phyloP scores from a whole-genome alignment of 805 yeast genomes.

The Yarrowia sp. region DNA sequence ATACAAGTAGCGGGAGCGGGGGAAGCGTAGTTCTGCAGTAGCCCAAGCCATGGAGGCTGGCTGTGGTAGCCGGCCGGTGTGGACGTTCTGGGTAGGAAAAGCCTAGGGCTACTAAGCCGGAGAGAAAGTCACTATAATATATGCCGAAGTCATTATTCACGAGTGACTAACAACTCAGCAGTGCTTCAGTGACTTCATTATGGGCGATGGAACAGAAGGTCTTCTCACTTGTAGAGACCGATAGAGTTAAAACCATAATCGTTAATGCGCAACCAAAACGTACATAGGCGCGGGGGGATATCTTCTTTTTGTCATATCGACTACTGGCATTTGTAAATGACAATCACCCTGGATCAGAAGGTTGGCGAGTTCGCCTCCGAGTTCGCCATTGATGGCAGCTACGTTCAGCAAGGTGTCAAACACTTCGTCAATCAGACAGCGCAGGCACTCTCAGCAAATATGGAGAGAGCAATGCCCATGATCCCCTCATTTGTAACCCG shows the following conservation, averaged over 20 bases:
- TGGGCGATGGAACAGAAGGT: not conserved
- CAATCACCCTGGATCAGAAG: not conserved
- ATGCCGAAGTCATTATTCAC: no score
- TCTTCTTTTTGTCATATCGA: not conserved
- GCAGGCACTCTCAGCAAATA: conserved; percentile 34
- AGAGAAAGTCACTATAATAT: no score
- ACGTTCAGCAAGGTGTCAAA: conserved; percentile 26
- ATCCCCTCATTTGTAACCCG: conserved; percentile 86
- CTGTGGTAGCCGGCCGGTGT: no score
- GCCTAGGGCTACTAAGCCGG: no score
- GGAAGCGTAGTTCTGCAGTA: no score
- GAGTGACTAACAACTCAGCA: not conserved
- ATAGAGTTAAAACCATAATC: conserved; percentile 13
- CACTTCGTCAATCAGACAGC: conserved; percentile 33
- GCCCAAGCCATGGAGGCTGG: no score
- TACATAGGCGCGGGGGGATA: conserved; percentile 8
- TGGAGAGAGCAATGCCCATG: conserved; percentile 51
- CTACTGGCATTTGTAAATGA: no score
- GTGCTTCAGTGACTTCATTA: not conserved
- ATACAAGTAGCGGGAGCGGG: no score
- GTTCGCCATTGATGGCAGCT: conserved; percentile 17
- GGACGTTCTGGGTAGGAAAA: no score
- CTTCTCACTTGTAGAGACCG: no score
- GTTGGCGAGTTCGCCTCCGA: conserved; percentile 11
- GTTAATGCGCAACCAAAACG: conserved; percentile 11